Conservation (phyloP, 306 rosid species). For the Mimosa bimucronata region DNA sequence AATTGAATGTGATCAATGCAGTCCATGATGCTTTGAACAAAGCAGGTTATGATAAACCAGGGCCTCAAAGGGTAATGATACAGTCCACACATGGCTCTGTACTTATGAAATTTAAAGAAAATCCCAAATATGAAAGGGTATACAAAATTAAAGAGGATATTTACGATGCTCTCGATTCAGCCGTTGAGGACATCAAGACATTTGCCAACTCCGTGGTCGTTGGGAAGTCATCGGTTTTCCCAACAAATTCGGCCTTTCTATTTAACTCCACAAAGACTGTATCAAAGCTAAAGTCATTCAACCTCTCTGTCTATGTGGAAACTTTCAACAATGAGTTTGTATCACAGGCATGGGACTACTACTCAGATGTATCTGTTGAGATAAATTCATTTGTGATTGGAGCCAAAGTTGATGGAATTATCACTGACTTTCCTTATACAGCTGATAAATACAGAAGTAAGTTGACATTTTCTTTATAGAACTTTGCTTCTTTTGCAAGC, state of each 20-base stretch:
- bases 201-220: conserved; percentile 82
- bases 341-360: conserved; percentile 95
- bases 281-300: conserved; percentile 44
- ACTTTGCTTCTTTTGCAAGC: conserved; percentile 25
- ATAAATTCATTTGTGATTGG: conserved; percentile 65
- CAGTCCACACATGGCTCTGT: conserved; percentile 75
- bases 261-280: conserved; percentile 48
- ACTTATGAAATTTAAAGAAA: conserved; percentile 57
- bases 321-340: conserved; percentile 87
- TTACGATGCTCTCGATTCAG: conserved; percentile 42
- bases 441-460: conserved; percentile 85
- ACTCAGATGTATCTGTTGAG: conserved; percentile 83
- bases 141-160: conserved; percentile 61
- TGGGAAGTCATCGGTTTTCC: conserved; percentile 59
- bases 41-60: conserved; percentile 60
- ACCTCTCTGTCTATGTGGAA: conserved; percentile 73
- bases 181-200: conserved; percentile 61
- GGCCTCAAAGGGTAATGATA: conserved; percentile 60
- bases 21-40: conserved; percentile 57
- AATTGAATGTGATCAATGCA: conserved; percentile 51
- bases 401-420: conserved; percentile 59
- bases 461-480: conserved; percentile 35
- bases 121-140: conserved; percentile 61
- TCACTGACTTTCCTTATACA: conserved; percentile 83
- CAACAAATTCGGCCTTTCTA: conserved; percentile 46